A percentile compares a stretch with the other conserved stretches of the same genome.
These are phyloP conservation scores for Saussurea involucrata DNA, from an alignment of 129 eudicot genomes.

Conservation along the genomic window DNA sequence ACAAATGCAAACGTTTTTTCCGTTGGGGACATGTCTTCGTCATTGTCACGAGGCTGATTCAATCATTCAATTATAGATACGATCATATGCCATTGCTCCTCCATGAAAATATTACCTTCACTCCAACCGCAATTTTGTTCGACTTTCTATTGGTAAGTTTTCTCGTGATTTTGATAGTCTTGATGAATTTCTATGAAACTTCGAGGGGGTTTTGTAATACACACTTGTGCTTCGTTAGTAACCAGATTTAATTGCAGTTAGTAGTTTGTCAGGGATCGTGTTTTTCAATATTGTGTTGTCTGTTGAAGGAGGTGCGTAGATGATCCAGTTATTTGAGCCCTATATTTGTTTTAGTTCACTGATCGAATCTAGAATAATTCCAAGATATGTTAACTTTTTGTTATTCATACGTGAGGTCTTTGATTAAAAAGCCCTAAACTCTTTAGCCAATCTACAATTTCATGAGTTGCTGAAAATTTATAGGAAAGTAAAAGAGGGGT, in stretches of 20 bases:
- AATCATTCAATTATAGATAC: not conserved
- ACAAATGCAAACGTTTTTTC: not conserved
- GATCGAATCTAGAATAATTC: slow-evolving; percentile 9
- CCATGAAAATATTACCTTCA: not conserved
- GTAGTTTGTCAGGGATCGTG: not conserved
- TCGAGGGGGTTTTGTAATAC: not conserved
- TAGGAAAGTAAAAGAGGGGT: not conserved
- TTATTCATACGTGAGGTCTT: not conserved
- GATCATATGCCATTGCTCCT: not conserved
- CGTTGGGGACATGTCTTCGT: not conserved
- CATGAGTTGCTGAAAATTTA: not conserved
- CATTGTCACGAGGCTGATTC: not conserved
- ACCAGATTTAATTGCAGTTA: slow-evolving; percentile 2
- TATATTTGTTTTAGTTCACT: not conserved
- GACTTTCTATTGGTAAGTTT: slow-evolving; percentile 1
- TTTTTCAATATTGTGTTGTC: not conserved
- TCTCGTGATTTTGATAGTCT: slow-evolving; percentile 4
- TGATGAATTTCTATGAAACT: not conserved
- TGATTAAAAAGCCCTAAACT: not conserved
- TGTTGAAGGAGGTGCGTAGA: slow-evolving; percentile 4
- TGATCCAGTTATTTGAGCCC: not conserved
- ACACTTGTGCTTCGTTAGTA: not conserved
- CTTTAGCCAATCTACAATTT: slow-evolving; percentile 7
- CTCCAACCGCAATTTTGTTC: not conserved
- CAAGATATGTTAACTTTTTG: not conserved